Base-by-base conservation (phyloP, 306 rosid genomes). In the Senna tora region DNA sequence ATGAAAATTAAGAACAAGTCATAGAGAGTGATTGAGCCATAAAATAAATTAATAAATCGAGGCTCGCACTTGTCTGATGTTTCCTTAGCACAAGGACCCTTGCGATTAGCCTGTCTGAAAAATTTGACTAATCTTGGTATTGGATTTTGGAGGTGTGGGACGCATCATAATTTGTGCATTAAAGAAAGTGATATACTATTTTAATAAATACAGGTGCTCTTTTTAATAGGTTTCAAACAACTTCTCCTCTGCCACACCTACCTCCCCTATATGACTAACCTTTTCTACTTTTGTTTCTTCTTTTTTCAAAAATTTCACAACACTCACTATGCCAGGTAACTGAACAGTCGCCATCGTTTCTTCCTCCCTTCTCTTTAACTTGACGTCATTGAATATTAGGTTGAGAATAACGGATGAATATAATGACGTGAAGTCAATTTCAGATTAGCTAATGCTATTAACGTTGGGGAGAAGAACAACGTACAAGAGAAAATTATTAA, bases 31-130 rank as follows among this genome's bases (percentile, higher is more conserved):
- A 76, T 67, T 74, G 25, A 65, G 56, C 80, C 80, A 63, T 21
- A 57, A 65, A 58, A 4, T 5, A 60, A 60, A 16, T 75, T 71
- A 71, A 65, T 61, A 59, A 75, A 6, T 32, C 54, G 70, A 36
- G 65, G 46, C 73, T 34, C 67, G 61, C 64, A 67, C 61, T 55
- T 83, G 94, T 88, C 91, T 67, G 45, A 75, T 80, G 81, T 82
- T 75, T 76, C 85, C 86, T 60, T 52, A 60, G 75, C 90, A 88
- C 32, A 62, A 75, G 79, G 88, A 68, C 85, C 51, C 55, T 52
- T 15, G 58, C 55, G 72, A 83, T 83, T 77, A 79, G 71, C 71
- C 73, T 71, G 83, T 82, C 79, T 69, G 60, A 60, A 57, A 65
- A 75, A 28, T 25, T 66, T 61, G 76, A 71, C 74, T 75, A 65